These are phyloP conservation scores for Physocladia obscura DNA, from an alignment of 192 early-diverging fungal species.

Conservation along the genomic window DNA sequence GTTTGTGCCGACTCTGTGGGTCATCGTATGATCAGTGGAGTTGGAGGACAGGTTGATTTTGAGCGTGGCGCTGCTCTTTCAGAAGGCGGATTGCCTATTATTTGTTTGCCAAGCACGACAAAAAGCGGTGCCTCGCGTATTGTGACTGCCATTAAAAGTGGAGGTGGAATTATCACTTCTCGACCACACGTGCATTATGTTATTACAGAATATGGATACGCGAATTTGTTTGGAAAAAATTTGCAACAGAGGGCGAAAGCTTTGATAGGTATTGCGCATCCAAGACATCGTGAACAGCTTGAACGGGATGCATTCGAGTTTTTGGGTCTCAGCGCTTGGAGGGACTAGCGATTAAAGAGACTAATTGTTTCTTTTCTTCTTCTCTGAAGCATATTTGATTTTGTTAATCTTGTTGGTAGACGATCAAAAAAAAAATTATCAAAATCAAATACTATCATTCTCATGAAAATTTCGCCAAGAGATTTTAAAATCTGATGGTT, in stretches of 20 bases:
- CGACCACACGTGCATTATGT: conserved; percentile 48
- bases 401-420: too few species aligned
- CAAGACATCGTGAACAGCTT: conserved; percentile 44
- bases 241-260: conserved; percentile 46
- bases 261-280: conserved; percentile 54
- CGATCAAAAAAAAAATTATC: too few species aligned
- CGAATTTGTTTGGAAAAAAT: conserved; percentile 53
- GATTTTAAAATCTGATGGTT: too few species aligned
- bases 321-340: conserved; percentile 34
- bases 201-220: conserved; percentile 49
- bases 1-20: conserved; percentile 54
- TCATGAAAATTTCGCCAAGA: too few species aligned
- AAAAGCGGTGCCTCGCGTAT: conserved; percentile 42
- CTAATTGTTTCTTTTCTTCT: too few species aligned
- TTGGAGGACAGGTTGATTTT: conserved; percentile 56
- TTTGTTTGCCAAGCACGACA: conserved; percentile 43
- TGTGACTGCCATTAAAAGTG: conserved; percentile 36
- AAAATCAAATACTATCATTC: too few species aligned
- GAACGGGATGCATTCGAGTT: conserved; percentile 44
- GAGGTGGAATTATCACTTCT: conserved; percentile 51
- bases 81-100: conserved; percentile 50
- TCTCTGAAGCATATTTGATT: too few species aligned
- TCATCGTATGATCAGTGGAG: conserved; percentile 44
- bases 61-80: conserved; percentile 52
- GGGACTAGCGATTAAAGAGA: too few species aligned